Base-by-base conservation (phyloP, 1,284 basidiomycete species). In the Naganishia cerealis region DNA sequence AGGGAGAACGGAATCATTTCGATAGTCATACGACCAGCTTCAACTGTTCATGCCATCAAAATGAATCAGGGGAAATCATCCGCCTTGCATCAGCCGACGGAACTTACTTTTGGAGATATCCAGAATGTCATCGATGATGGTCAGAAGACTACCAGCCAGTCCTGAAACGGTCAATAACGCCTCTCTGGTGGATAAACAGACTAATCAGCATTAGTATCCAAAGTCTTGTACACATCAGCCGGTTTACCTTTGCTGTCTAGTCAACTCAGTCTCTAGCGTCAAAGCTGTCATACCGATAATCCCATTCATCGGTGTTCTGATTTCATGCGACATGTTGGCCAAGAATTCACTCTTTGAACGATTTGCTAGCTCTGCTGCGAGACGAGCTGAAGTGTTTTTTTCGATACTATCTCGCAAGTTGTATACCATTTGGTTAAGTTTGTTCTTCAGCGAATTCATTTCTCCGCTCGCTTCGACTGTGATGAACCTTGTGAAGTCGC, bases 11-110 rank as follows among this genome's bases (percentile, higher is more conserved):
- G 91, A 43, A 98, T 94, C 69, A 94, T 91, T 80, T 99, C 96
- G 88, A 99, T 97, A 3, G 94, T 98, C 96, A 99, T 99, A 24
- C 96, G 89, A 69, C 96, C 96, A 55, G 95, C 95, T 82, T 99
- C 95, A 75, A 95, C 92, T 95, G 73, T 38, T 65, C 24, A 55
- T 39, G 39, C 18, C 54, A 33, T 33, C 29, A 21, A 48, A 42
- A 16, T 52, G 29, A 46, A 33, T 21, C 1, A n/a, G 29, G 40
- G 39, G 46, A 39, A 18, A 40, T 7, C 6, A 12, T 26, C 16
- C 15, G 15, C 29, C 29, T 33, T 18, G n/a, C 15, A 21, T 33
- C 29, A 50, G 21, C 9, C n/a, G 43, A 21, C n/a, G 15, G 12
- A 33, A 85, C 90, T 70, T 74, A 93, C 93, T 95, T 86, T 97